Conservation (phyloP, 2,329 filamentous ascomycete genomes). For the Mycocentrospora acerina region DNA sequence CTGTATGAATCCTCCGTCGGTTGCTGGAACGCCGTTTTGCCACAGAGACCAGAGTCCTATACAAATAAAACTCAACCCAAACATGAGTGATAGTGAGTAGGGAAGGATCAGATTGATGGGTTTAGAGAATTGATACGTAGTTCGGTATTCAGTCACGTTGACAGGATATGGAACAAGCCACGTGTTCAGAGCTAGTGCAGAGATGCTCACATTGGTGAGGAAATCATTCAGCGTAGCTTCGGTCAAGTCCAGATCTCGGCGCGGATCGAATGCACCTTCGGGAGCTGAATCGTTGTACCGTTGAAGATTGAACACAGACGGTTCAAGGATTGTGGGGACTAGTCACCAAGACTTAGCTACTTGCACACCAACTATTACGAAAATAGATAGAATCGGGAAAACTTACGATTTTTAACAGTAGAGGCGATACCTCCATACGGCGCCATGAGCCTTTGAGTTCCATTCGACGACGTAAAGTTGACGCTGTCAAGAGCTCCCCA, state of each 20-base stretch:
- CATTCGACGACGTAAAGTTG: no score
- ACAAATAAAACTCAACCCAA: not conserved
- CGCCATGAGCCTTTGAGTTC: no score
- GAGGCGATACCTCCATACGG: no score
- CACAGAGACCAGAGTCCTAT: slow-evolving; percentile 6
- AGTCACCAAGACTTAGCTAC: no score
- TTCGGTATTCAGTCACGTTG: slow-evolving; percentile 5
- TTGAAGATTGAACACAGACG: no score
- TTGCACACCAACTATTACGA: no score
- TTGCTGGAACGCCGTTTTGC: slow-evolving; percentile 4
- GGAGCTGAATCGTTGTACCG: no score
- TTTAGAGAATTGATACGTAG: slow-evolving; percentile 6
- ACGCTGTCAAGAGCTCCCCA: no score
- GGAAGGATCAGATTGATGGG: slow-evolving; percentile 8
- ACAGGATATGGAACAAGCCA: slow-evolving; percentile 1
- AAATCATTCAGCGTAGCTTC: slow-evolving; percentile 8
- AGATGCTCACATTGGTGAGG: slow-evolving; percentile 12
- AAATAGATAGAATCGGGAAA: no score
- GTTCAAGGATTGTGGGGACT: no score
- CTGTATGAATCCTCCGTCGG: slow-evolving; percentile 14
- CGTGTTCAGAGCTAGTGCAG: slow-evolving; percentile 5
- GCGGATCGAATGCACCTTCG: no score
- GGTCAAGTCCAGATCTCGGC: slow-evolving; percentile 2
- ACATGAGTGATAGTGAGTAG: slow-evolving; percentile 5
- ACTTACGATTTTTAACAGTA: no score